Evolutionary conservation across 495 filamentous ascomycete genomes (phyloP), one percentile per base, ranked within the genome.

Genomic region (Podospora pseudocomata): DNA sequence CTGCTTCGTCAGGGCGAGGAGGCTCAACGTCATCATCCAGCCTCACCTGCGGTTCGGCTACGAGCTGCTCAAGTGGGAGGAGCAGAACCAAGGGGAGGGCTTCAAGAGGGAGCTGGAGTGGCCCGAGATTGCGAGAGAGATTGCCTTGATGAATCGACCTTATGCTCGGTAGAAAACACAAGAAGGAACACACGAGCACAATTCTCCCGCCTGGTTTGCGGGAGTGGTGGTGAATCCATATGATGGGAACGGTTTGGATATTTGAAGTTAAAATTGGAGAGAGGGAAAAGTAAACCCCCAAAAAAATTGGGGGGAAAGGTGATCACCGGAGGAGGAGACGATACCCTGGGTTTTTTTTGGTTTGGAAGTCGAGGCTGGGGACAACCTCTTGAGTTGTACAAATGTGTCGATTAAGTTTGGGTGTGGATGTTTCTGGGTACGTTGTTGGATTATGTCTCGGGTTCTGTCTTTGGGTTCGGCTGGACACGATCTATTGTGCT

Each of bases 141-240:
- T 99, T 66, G 94, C 95, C 1, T 83, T 91, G 23, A 94, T 99
- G 92, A 99, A 99, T 77, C 90, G 90, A 70, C 95, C 95, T n/a
- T 98, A 98, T 79, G 83, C 86, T 4, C 81, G 84, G 69, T 82
- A 56, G 65, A 68, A 30, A 54, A 32, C 7, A 16, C 2, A 49
- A 49, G 39, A 11, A 49, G 13, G 11, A 49, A 49, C 39, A 49
- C 30, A 5, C 4, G 30, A 49, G 11, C 34, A 39, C 11, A 11
- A 39, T 39, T 39, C 23, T 49, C 7, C 39, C 39, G 39, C 39
- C 39, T 49, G 39, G 39, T 49, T 49, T 32, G 39, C 9, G 39
- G 39, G 39, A 49, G 39, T 49, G 39, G 13, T 49, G 39, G 9
- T 49, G 39, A 16, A 11, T 18, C 13, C 9, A 49, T 49, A 11